phyloP scores from a whole-genome alignment of 352 stramenopile genomes.

The Phytophthora pistaciae region DNA sequence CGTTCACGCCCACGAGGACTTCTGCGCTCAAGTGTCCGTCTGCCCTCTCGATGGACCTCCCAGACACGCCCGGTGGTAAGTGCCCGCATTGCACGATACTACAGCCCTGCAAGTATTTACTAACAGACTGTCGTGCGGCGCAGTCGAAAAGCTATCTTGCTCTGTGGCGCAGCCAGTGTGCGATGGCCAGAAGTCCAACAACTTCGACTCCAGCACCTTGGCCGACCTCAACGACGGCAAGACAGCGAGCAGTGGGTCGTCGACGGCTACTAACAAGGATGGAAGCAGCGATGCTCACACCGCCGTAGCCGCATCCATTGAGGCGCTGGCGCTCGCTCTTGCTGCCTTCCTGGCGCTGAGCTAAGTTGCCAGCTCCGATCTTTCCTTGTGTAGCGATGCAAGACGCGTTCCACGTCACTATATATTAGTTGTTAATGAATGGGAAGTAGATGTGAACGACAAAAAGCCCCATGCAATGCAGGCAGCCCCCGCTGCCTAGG shows the following conservation, averaged over 20 bases:
- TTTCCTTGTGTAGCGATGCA: slow-evolving; percentile 2
- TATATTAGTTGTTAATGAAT: slow-evolving; percentile 35
- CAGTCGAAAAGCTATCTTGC: slow-evolving; percentile 49
- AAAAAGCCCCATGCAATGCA: slow-evolving; percentile 9
- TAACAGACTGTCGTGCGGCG: slow-evolving; percentile 1
- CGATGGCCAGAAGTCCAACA: slow-evolving; percentile 53
- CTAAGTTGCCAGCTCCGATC: background rate
- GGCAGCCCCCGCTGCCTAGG: slow-evolving; percentile 10
- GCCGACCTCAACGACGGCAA: slow-evolving; percentile 32
- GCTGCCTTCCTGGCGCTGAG: slow-evolving; percentile 13
- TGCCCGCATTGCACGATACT: background rate
- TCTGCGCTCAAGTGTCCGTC: slow-evolving; percentile 49
- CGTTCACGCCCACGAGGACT: slow-evolving; percentile 44
- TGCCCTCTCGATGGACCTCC: slow-evolving; percentile 49
- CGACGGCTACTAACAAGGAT: slow-evolving; percentile 16
- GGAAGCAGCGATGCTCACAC: slow-evolving; percentile 3
- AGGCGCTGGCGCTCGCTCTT: slow-evolving; percentile 7
- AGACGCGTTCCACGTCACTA: slow-evolving; percentile 18
- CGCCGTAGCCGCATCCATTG: background rate
- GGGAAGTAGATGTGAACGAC: slow-evolving; percentile 1
- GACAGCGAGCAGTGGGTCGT: slow-evolving; percentile 11
- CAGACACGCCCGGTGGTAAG: slow-evolving; percentile 44
- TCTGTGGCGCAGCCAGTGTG: slow-evolving; percentile 52
- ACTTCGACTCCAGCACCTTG: slow-evolving; percentile 30
- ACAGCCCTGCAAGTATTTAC: background rate